Evolutionary conservation across 2,329 filamentous ascomycete genomes (phyloP), one percentile per base, ranked within the genome.

Genomic region (Trichophyton rubrum): DNA sequence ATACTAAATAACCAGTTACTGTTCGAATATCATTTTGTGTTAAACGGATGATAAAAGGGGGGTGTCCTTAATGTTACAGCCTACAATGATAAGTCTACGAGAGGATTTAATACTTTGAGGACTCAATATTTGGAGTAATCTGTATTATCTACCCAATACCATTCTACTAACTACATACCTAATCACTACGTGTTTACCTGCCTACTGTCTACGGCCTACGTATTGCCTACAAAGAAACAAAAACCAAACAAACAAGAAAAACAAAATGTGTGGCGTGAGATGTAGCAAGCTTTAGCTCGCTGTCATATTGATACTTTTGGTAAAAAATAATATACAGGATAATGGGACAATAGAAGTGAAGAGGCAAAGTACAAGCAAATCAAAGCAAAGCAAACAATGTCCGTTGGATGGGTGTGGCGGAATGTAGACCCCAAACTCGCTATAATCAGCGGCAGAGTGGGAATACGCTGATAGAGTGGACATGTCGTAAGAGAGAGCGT

Each of bases 351-450:
- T 35, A 11, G n/a, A 55, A 35, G 22, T 24, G 24, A 5, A 51
- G 15, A 30, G 13, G 30, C 49, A 53, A 53, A 33, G 20, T 11
- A 55, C 15, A 15, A 55, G 4, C 13, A 55, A 17, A 53, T 20
- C 22, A 35, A 55, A 17, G 7, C n/a, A 55, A 55, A 53, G 22
- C 49, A 53, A 51, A 51, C 45, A 51, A 51, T 51, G 45, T 51
- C 30, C 51, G 17, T 35, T 55, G 30, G 51, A 30, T 33, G n/a
- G 13, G 30, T 35, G 30, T 17, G 51, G 30, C 30, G 51, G 30
- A 24, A 55, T 55, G 51, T 55, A 51, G 24, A 51, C 45, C 30
- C 51, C 51, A 55, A 35, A 24, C 51, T 27, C 51, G 51, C 51
- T 55, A 15, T 55, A 55, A 11, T 27, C 27, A 55, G 51, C 51